Base-by-base conservation (phyloP, 805 yeast genomes). In the Yarrowia sp. region DNA sequence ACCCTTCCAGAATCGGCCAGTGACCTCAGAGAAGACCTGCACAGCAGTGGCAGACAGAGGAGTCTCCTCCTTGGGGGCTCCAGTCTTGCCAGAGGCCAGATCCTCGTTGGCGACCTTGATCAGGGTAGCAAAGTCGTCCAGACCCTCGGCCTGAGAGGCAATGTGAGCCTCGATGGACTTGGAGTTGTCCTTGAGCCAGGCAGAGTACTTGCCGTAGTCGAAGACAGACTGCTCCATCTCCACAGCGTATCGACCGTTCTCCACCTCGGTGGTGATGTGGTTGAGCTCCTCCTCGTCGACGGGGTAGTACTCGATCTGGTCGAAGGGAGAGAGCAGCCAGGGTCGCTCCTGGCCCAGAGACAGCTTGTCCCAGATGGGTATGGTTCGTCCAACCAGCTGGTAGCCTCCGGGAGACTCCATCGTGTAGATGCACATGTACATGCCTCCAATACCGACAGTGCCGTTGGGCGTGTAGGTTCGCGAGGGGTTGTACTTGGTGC, bases 381-480 rank as follows among this genome's bases (percentile, higher is more conserved):
- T 85, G 10, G 99, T 93, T 72, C 98, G 84, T 63, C 98, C 99
- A 65, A 91, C 93, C 68, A 93, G 81, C 77, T 93, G 98, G 76
- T 93, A 93, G 31, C 99, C 99, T 76, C 99, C 99, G 51, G 99
- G 99, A 24, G 97, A 90, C 67, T 90, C 96, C 93, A 93, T 92
- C 31, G 98, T 90, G 76, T 93, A 93, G 68, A 93, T 92, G 78
- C 98, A 93, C 98, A 93, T 92, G 81, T 91, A 94, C 89, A 88
- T 90, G 68, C 99, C 98, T 66, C 99, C 99, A 72, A 94, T 86
- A 71, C 99, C 99, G 65, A 93, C 98, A 35, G 94, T 88, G 68
- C 99, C 99, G 71, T 90, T 90, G 38, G 97, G 97, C 2, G 99
- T 93, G 78, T 81, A 92, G 0, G 97, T 90, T 79, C 99, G 84